phyloP scores from a whole-genome alignment of 371 early-diverging fungal genomes.

The Saksenaea vasiformis region DNA sequence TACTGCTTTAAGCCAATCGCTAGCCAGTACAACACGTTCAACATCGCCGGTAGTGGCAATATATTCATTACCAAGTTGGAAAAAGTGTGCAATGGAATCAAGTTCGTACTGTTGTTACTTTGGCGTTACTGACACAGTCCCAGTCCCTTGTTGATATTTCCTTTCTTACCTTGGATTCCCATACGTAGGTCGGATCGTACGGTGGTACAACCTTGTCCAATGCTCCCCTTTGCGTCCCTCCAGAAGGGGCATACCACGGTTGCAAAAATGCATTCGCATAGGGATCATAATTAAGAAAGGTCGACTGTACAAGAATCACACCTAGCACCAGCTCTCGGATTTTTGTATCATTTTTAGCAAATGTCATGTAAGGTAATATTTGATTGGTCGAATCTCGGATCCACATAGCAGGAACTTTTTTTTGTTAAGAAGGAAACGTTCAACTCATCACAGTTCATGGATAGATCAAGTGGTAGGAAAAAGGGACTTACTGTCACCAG shows the following conservation, averaged over 20 bases:
- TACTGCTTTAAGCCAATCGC: constrained; percentile 36
- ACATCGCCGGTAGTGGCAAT: constrained; percentile 33
- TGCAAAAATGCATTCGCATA: constrained; percentile 55
- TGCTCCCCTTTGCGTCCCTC: constrained; percentile 11
- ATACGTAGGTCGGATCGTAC: constrained; percentile 36
- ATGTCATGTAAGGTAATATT: constrained; percentile 44
- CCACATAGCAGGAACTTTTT: constrained; percentile 57
- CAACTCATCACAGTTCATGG: too few species aligned
- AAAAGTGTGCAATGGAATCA: constrained; percentile 53
- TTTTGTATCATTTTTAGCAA: constrained; percentile 23
- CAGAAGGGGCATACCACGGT: constrained; percentile 39
- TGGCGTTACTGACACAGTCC: not conserved
- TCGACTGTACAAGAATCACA: constrained; percentile 41
- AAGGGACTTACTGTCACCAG: constrained; percentile 54
- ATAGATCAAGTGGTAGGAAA: not conserved
- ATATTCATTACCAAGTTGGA: constrained; percentile 45
- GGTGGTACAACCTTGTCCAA: constrained; percentile 31
- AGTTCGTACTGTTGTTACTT: constrained; percentile 41
- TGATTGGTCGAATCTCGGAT: constrained; percentile 62
- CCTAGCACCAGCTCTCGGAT: constrained; percentile 36
- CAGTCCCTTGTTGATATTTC: not conserved
- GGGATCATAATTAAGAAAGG: constrained; percentile 41
- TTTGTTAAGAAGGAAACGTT: not conserved
- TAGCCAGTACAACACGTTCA: constrained; percentile 18
- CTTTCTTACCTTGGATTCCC: constrained; percentile 43